Conservation (phyloP, 1,139 yeast genomes). For the Suhomyces chickasaworum region DNA sequence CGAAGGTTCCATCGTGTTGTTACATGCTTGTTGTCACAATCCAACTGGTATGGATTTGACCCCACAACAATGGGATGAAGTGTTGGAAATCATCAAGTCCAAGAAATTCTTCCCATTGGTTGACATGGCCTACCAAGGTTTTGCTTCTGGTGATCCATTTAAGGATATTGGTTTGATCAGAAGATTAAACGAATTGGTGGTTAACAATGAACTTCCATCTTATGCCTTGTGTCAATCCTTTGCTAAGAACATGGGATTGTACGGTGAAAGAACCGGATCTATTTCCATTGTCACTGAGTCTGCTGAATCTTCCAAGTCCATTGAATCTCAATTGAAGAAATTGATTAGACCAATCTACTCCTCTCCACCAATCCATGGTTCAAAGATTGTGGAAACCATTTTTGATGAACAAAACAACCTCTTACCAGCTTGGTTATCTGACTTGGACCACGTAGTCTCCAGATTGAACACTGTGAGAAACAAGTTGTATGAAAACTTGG, state of each 20-base stretch:
- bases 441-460: slow-evolving; percentile 70
- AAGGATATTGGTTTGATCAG: slow-evolving; percentile 52
- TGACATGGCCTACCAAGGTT: slow-evolving; percentile 95
- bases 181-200: slow-evolving; percentile 52
- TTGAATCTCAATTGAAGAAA: slow-evolving; percentile 78
- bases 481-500: slow-evolving; percentile 58
- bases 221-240: slow-evolving; percentile 84
- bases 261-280: slow-evolving; percentile 96
- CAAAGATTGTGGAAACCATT: slow-evolving; percentile 80
- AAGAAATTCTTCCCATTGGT: slow-evolving; percentile 70
- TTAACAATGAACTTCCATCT: slow-evolving; percentile 50
- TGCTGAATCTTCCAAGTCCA: slow-evolving; percentile 45
- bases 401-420: slow-evolving; percentile 59
- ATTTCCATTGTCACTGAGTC: slow-evolving; percentile 60
- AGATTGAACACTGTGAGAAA: slow-evolving; percentile 78
- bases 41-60: slow-evolving; percentile 95
- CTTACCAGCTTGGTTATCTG: slow-evolving; percentile 73
- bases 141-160: slow-evolving; percentile 71
- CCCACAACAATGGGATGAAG: slow-evolving; percentile 73
- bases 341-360: slow-evolving; percentile 87
- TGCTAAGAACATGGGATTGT: slow-evolving; percentile 96
- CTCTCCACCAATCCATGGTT: slow-evolving; percentile 93
- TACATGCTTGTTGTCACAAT: slow-evolving; percentile 96
- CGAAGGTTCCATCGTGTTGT: slow-evolving; percentile 63
- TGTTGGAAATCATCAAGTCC: slow-evolving; percentile 59